Conservation (phyloP, 768 basidiomycete genomes). For the Auriscalpium vulgare region DNA sequence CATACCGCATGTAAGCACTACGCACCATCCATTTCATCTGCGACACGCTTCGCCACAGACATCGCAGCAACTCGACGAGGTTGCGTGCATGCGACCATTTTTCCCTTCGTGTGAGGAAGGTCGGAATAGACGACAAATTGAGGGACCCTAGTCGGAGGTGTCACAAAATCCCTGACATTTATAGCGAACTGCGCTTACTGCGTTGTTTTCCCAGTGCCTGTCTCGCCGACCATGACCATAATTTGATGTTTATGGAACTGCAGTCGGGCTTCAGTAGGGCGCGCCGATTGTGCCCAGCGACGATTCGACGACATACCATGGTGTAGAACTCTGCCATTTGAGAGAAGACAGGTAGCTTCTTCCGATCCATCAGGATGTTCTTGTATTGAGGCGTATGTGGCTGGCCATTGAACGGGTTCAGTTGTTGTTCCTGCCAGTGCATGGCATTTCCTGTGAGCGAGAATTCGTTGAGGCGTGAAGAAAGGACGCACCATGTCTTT, state of each 20-base stretch:
- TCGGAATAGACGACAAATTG: constrained; percentile 95
- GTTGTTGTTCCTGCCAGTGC: constrained; percentile 52
- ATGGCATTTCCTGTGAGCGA: not conserved
- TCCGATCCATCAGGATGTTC: constrained; percentile 79
- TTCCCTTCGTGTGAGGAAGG: constrained; percentile 82
- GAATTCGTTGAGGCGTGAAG: not conserved
- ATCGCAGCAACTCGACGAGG: constrained; percentile 95
- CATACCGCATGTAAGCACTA: constrained; percentile 1
- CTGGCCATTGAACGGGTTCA: constrained; percentile 84
- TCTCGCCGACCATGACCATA: constrained; percentile 88
- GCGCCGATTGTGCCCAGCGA: constrained; percentile 14
- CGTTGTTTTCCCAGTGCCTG: constrained; percentile 92
- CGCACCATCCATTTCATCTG: constrained; percentile 98
- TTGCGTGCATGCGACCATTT: constrained; percentile 94
- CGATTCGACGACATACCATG: constrained; percentile 52
- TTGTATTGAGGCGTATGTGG: constrained; percentile 74
- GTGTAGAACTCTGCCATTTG: constrained; percentile 92
- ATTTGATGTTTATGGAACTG: constrained; percentile 78
- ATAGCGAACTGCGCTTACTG: constrained; percentile 46
- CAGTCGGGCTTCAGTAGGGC: constrained; percentile 21
- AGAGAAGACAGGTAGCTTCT: constrained; percentile 82
- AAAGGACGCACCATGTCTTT: constrained; percentile 30
- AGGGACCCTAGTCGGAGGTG: constrained; percentile 59
- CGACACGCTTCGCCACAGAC: constrained; percentile 97
- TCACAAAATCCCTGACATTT: not conserved